These are phyloP conservation scores for Penicillium sp. DNA, from an alignment of 2,329 filamentous ascomycete genomes.

Conservation along the genomic window DNA sequence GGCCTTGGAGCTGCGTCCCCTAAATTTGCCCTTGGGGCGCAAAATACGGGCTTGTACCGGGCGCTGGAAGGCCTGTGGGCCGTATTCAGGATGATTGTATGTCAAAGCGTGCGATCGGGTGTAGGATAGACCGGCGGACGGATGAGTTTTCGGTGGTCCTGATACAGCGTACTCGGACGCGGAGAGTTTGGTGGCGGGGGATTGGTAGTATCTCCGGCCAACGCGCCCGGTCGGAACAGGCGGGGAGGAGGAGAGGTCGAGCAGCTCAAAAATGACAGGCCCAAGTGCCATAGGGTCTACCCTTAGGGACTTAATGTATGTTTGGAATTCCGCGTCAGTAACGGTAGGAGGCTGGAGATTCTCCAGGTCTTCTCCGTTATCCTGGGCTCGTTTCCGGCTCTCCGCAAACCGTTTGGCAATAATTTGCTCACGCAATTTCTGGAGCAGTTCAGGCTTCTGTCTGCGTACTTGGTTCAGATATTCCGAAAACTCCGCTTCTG, in stretches of 20 bases:
- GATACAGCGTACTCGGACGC: conserved; percentile 41
- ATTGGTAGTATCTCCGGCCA: conserved; percentile 32
- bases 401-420: conserved; percentile 32
- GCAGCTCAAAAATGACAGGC: conserved; percentile 49
- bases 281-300: conserved; percentile 45
- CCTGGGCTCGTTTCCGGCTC: conserved; percentile 36
- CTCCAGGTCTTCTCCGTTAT: conserved; percentile 36
- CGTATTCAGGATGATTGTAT: conserved; percentile 56
- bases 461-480: conserved; percentile 46
- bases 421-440: conserved; percentile 34
- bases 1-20: conserved; percentile 30
- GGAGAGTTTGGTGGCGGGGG: conserved; percentile 31
- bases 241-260: conserved; percentile 50
- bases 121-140: conserved; percentile 59
- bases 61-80: conserved; percentile 49
- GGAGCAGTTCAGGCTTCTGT: conserved; percentile 37
- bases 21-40: conserved; percentile 39
- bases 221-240: conserved; percentile 35
- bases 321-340: conserved; percentile 44
- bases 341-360: conserved; percentile 25
- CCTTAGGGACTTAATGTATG: conserved; percentile 43
- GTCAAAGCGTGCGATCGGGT: conserved; percentile 50
- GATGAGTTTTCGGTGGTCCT: conserved; percentile 57
- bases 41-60: conserved; percentile 56
- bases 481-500: conserved; percentile 49